A percentile compares a stretch with the other conserved stretches of the same genome.
These are phyloP conservation scores for Halenospora varia DNA, from an alignment of 495 filamentous ascomycete species.

Conservation along the genomic window DNA sequence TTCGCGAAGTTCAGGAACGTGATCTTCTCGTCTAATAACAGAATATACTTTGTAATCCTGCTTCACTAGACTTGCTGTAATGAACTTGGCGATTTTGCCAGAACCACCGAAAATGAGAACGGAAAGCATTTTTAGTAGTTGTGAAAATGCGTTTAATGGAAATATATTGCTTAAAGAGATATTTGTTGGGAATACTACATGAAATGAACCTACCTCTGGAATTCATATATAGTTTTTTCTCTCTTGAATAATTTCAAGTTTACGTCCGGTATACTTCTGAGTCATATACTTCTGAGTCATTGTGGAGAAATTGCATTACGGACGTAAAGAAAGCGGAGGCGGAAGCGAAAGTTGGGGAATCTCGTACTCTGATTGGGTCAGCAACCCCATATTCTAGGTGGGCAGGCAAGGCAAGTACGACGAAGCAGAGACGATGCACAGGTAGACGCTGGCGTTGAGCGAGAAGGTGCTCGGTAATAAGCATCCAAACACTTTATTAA, in stretches of 20 bases:
- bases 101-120: constrained; percentile 34
- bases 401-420: constrained; percentile 23
- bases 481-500: constrained; percentile 13
- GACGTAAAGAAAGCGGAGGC: background rate
- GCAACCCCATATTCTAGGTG: background rate
- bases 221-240: too few relatives aligned
- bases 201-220: background rate
- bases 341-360: background rate
- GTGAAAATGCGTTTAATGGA: background rate
- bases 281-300: background rate
- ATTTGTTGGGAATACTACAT: background rate
- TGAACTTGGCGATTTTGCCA: constrained; percentile 31
- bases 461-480: constrained; percentile 23
- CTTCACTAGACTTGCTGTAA: constrained; percentile 26
- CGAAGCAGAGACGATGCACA: constrained; percentile 27
- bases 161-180: background rate
- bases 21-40: constrained; percentile 29
- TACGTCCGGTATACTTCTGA: background rate
- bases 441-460: constrained; percentile 17
- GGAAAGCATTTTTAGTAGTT: constrained; percentile 16
- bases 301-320: background rate
- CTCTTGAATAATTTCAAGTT: background rate
- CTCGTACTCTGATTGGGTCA: background rate
- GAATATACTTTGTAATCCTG: constrained; percentile 28
- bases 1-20: constrained; percentile 21